A percentile compares a stretch with the other conserved stretches of the same genome.
Evolutionary conservation across 1,284 basidiomycete species (phyloP).

Genomic region (Rhodotorula sp.): DNA sequence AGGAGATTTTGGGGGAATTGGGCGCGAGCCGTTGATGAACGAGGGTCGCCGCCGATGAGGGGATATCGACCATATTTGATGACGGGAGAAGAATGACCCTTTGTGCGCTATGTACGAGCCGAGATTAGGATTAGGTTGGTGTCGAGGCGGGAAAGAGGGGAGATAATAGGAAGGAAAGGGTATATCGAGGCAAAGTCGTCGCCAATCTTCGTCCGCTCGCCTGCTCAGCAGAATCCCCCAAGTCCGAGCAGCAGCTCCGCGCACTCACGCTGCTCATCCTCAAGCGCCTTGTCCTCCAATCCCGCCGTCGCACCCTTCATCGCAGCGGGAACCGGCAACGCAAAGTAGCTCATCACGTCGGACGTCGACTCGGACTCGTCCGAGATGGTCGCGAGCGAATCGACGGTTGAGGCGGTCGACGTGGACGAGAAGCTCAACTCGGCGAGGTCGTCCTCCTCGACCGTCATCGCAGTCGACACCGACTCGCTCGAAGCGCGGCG

Average conservation of each 20-base stretch:
- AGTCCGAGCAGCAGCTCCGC: constrained; percentile 37
- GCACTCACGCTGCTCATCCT: constrained; percentile 38
- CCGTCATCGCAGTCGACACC: background rate
- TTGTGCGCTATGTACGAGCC: too few relatives aligned
- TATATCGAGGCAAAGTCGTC: too few relatives aligned
- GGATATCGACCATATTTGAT: background rate
- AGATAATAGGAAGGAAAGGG: too few relatives aligned
- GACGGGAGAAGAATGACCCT: background rate
- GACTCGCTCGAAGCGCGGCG: constrained; percentile 8
- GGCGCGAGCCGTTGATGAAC: too few relatives aligned
- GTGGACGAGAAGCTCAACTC: constrained; percentile 37
- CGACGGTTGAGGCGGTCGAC: constrained; percentile 28
- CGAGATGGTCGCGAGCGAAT: constrained; percentile 18
- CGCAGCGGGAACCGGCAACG: background rate
- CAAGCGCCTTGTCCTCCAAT: background rate
- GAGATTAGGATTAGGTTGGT: too few relatives aligned
- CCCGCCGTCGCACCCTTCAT: background rate
- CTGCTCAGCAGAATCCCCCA: constrained; percentile 28
- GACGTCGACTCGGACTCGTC: background rate
- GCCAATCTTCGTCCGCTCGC: too few relatives aligned
- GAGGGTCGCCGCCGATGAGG: too few relatives aligned
- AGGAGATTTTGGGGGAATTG: too few relatives aligned
- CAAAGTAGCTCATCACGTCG: constrained; percentile 9
- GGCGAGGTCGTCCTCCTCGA: constrained; percentile 18
- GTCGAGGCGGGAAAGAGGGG: too few relatives aligned